These are phyloP conservation scores for Fusarium scirpi DNA, from an alignment of 2,329 filamentous ascomycete genomes.

Conservation along the genomic window DNA sequence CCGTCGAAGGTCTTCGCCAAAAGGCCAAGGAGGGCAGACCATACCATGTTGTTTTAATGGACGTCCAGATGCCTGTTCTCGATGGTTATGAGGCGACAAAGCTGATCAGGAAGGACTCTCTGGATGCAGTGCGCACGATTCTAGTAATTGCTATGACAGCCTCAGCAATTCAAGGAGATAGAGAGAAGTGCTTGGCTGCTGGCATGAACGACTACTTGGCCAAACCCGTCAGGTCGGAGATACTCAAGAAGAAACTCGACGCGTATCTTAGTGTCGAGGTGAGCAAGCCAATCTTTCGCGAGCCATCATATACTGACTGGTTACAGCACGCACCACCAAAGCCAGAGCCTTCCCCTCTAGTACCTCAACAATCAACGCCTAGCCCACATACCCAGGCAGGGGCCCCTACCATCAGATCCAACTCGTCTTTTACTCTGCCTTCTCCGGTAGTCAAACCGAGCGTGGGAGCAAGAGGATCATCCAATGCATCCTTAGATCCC, in stretches of 20 bases:
- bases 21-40: slow-evolving; percentile 78
- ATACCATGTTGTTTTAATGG: slow-evolving; percentile 94
- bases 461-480: slow-evolving; percentile 4
- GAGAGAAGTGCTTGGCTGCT: slow-evolving; percentile 93
- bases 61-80: slow-evolving; percentile 94
- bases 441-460: slow-evolving; percentile 15
- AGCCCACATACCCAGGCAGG: slow-evolving; percentile 20
- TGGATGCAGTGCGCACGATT: slow-evolving; percentile 81
- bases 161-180: slow-evolving; percentile 91
- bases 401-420: slow-evolving; percentile 17
- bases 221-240: slow-evolving; percentile 91
- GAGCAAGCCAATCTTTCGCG: background rate
- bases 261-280: slow-evolving; percentile 62
- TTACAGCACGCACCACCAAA: slow-evolving; percentile 27
- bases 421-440: slow-evolving; percentile 18
- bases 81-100: slow-evolving; percentile 94
- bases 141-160: slow-evolving; percentile 99
- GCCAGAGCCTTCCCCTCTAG: slow-evolving; percentile 14
- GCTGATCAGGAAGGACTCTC: slow-evolving; percentile 79
- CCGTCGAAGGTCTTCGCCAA: slow-evolving; percentile 84
- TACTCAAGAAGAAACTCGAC: slow-evolving; percentile 84
- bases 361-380: slow-evolving; percentile 7
- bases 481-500: slow-evolving; percentile 42
- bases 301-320: slow-evolving; percentile 19
- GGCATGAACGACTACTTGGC: slow-evolving; percentile 99